A percentile compares a stretch with the other conserved stretches of the same genome.
phyloP scores from a whole-genome alignment of 2,329 filamentous ascomycete species.

The Scedosporium dehoogii region DNA sequence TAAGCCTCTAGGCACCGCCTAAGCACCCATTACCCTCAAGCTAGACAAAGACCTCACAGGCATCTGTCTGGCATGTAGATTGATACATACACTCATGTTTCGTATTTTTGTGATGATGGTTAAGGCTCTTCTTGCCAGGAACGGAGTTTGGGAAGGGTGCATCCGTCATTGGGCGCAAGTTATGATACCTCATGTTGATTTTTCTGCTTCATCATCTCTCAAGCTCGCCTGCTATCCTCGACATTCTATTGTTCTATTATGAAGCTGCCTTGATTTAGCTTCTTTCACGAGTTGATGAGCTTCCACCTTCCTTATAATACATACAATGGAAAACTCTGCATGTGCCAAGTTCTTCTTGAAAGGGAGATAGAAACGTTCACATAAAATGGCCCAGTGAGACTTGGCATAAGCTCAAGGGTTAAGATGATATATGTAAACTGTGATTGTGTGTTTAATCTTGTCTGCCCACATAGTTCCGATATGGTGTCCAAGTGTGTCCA shows the following conservation, averaged over 20 bases:
- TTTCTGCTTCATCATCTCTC: neutral
- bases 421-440: no score
- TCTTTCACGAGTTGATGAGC: neutral
- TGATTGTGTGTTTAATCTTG: no score
- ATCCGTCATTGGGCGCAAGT: neutral
- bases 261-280: neutral
- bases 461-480: no score
- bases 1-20: neutral
- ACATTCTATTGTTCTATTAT: neutral
- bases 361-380: no score
- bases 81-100: no score
- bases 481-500: no score
- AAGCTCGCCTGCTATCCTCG: neutral
- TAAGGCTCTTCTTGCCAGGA: neutral
- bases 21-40: neutral
- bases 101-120: neutral
- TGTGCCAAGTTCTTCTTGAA: no score
- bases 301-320: no score
- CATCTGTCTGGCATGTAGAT: no score
- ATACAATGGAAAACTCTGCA: no score
- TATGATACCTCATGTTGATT: neutral
- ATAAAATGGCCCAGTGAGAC: no score
- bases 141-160: slow-evolving; percentile 1
- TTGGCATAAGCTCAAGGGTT: no score
- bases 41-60: neutral